Conservation (phyloP, 305 asterid genomes). For the Rubia balearica region DNA sequence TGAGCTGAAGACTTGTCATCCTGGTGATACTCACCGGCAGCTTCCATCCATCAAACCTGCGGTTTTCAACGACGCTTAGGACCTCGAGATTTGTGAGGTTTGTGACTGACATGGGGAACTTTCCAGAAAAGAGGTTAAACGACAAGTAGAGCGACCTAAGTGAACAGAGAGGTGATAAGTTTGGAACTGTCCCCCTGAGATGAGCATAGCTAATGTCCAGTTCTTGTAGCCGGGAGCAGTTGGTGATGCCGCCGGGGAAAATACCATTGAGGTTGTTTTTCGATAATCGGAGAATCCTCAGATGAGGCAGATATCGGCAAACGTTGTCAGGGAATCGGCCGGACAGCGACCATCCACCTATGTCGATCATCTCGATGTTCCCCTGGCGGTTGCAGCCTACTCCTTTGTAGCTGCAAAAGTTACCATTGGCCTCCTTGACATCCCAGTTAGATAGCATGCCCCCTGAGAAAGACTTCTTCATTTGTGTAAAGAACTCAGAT, state of each 20-base stretch:
- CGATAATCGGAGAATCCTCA: constrained; percentile 46
- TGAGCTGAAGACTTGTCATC: constrained; percentile 32
- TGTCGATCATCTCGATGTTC: constrained; percentile 41
- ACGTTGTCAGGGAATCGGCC: constrained; percentile 50
- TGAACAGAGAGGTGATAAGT: constrained; percentile 47
- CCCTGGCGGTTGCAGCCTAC: constrained; percentile 49
- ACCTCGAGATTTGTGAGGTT: constrained; percentile 56
- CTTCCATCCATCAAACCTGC: constrained; percentile 42
- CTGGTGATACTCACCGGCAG: constrained; percentile 41
- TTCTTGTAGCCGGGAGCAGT: constrained; percentile 52
- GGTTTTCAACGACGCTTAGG: constrained; percentile 46
- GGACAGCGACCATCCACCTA: constrained; percentile 53
- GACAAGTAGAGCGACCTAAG: constrained; percentile 58
- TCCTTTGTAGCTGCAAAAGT: constrained; percentile 51
- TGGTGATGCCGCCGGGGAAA: constrained; percentile 47
- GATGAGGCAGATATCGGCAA: constrained; percentile 56
- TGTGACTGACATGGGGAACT: constrained; percentile 61
- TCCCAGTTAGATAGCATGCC: constrained; percentile 43
- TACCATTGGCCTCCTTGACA: constrained; percentile 14
- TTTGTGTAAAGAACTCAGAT: constrained; percentile 39
- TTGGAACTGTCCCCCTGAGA: constrained; percentile 51
- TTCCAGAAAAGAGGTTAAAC: constrained; percentile 44
- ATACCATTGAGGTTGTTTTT: constrained; percentile 38
- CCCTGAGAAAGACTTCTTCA: constrained; percentile 38
- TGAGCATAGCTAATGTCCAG: constrained; percentile 36